These are phyloP conservation scores for Pichia membranifaciens DNA, from an alignment of 805 yeast genomes.

Conservation along the genomic window DNA sequence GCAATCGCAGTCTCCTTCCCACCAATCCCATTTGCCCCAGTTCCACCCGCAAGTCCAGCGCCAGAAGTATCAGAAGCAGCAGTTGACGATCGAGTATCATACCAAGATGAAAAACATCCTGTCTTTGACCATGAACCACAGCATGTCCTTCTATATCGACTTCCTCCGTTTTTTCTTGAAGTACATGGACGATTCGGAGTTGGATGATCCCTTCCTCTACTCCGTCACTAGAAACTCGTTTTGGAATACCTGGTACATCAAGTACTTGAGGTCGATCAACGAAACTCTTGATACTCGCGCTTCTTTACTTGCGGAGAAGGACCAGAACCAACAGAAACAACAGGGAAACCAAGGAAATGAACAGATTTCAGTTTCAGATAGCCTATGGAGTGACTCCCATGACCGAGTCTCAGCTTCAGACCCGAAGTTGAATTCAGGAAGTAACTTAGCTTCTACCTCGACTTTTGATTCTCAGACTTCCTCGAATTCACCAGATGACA, in stretches of 20 bases:
- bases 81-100: conserved; percentile 11
- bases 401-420: not conserved
- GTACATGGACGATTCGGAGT: conserved; percentile 29
- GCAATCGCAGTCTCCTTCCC: no score
- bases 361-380: not conserved
- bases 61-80: conserved; percentile 13
- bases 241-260: conserved; percentile 27
- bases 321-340: not conserved
- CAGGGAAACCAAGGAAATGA: no score
- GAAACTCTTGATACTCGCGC: not conserved
- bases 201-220: conserved; percentile 28
- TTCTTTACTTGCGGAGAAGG: not conserved
- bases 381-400: not conserved
- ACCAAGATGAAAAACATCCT: conserved; percentile 15
- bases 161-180: conserved; percentile 28
- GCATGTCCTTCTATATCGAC: conserved; percentile 24
- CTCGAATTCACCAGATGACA: not conserved
- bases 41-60: conserved; percentile 1
- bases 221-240: conserved; percentile 29
- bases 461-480: not conserved
- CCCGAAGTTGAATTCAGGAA: not conserved
- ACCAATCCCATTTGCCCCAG: no score
- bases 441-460: not conserved
- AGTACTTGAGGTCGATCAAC: conserved; percentile 8
- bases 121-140: conserved; percentile 17